Percentiles rank a stretch among this genome's conserved stretches.
These are phyloP conservation scores for Calonectria multiphialidica DNA, from an alignment of 2,329 filamentous ascomycete genomes.

Conservation along the genomic window DNA sequence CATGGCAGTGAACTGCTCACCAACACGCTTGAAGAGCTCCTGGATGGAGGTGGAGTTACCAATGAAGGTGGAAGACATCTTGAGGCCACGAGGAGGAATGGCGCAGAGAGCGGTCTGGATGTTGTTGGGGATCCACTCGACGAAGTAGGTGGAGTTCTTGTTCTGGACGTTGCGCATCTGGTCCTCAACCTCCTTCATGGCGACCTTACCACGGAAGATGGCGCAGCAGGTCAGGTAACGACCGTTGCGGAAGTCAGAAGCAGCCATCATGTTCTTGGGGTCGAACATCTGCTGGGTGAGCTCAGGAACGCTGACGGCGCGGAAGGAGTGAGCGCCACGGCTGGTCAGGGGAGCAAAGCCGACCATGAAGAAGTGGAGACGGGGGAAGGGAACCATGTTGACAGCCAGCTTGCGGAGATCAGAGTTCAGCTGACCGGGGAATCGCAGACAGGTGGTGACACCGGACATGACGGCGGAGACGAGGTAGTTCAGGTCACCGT, in stretches of 20 bases:
- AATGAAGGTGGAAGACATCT: slow-evolving; percentile 99
- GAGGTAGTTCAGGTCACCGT: slow-evolving; percentile 99
- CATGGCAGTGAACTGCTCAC: slow-evolving; percentile 99
- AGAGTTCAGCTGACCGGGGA: slow-evolving; percentile 99
- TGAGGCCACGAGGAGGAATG: slow-evolving; percentile 94
- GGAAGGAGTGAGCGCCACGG: slow-evolving; percentile 88
- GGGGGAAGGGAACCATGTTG: slow-evolving; percentile 99
- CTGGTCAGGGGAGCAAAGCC: slow-evolving; percentile 98
- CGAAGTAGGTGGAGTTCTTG: slow-evolving; percentile 99
- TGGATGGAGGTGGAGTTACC: slow-evolving; percentile 99
- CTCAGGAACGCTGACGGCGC: slow-evolving; percentile 96
- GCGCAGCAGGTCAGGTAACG: slow-evolving; percentile 99
- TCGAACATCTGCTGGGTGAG: slow-evolving; percentile 99
- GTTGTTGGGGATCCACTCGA: slow-evolving; percentile 99
- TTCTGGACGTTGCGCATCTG: slow-evolving; percentile 99
- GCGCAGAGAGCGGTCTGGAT: slow-evolving; percentile 99
- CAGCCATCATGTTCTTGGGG: slow-evolving; percentile 99
- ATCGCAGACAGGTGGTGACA: slow-evolving; percentile 97
- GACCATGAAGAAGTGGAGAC: slow-evolving; percentile 99
- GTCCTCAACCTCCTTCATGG: slow-evolving; percentile 99
- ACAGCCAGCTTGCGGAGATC: slow-evolving; percentile 99
- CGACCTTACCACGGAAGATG: slow-evolving; percentile 99
- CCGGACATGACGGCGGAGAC: slow-evolving; percentile 99
- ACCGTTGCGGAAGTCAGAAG: slow-evolving; percentile 99
- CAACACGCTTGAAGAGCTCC: slow-evolving; percentile 99